Conservation (phyloP, 2,329 filamentous ascomycete species). For the Diatrype stigma region DNA sequence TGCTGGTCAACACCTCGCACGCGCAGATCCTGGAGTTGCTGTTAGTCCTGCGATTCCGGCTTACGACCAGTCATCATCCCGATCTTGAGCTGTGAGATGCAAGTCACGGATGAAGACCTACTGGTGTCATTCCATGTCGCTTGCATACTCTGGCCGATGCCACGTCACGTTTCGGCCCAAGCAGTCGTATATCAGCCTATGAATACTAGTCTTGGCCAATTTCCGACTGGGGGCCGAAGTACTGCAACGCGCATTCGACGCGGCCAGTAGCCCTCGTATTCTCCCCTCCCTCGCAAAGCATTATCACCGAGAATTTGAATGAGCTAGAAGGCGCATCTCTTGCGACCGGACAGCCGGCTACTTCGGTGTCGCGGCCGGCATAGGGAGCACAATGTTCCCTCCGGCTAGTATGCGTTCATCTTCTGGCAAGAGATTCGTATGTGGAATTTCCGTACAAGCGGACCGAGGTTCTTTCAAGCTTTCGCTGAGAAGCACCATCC, state of each 20-base stretch:
- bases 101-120: neutral
- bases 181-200: neutral
- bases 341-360: neutral
- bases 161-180: neutral
- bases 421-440: too few relatives aligned
- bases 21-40: neutral
- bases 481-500: too few relatives aligned
- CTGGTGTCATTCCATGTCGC: neutral
- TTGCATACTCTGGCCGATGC: neutral
- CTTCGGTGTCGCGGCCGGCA: too few relatives aligned
- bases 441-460: too few relatives aligned
- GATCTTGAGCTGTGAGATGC: neutral
- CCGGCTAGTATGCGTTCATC: too few relatives aligned
- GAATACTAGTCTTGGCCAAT: neutral
- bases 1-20: too few relatives aligned
- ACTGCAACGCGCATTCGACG: neutral
- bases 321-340: neutral
- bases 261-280: neutral
- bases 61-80: neutral
- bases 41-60: neutral
- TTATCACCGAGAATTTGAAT: neutral
- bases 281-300: too few relatives aligned
- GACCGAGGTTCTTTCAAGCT: too few relatives aligned
- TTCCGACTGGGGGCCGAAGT: neutral
- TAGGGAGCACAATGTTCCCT: too few relatives aligned